A percentile compares a stretch with the other conserved stretches of the same genome.
These are phyloP conservation scores for Alternaria ethzedia DNA, from an alignment of 2,329 filamentous ascomycete genomes.

Conservation along the genomic window DNA sequence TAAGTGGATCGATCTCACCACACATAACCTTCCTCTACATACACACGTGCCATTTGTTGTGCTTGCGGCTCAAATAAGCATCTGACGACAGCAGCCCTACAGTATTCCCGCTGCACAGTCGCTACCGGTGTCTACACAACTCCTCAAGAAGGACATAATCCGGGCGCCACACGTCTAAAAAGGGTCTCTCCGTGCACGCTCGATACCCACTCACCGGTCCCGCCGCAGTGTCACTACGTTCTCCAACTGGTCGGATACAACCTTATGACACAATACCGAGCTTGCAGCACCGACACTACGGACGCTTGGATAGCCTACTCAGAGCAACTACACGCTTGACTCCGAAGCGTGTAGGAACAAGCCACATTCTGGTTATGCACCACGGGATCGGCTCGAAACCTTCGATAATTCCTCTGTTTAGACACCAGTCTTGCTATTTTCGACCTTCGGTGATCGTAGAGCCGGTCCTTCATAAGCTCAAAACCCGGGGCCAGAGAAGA, in stretches of 20 bases:
- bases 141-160: slow-evolving; percentile 19
- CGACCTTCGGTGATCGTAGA: slow-evolving; percentile 24
- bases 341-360: slow-evolving; percentile 22
- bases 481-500: slow-evolving; percentile 16
- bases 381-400: slow-evolving; percentile 32
- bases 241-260: slow-evolving; percentile 18
- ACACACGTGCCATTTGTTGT: slow-evolving; percentile 21
- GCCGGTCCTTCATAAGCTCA: slow-evolving; percentile 12
- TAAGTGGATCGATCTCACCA: not conserved
- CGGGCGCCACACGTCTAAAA: slow-evolving; percentile 40
- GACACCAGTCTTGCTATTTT: slow-evolving; percentile 29
- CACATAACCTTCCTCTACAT: slow-evolving; percentile 9
- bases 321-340: slow-evolving; percentile 28
- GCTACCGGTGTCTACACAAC: slow-evolving; percentile 17
- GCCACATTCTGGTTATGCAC: slow-evolving; percentile 31
- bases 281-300: slow-evolving; percentile 14
- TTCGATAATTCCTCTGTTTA: slow-evolving; percentile 25
- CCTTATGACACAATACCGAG: slow-evolving; percentile 14
- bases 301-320: slow-evolving; percentile 11
- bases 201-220: slow-evolving; percentile 20
- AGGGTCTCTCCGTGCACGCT: slow-evolving; percentile 24
- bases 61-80: slow-evolving; percentile 46
- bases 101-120: slow-evolving; percentile 29
- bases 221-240: slow-evolving; percentile 28
- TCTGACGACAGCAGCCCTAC: slow-evolving; percentile 46